phyloP scores from a whole-genome alignment of 805 yeast genomes.

The Osmozyma mogii region DNA sequence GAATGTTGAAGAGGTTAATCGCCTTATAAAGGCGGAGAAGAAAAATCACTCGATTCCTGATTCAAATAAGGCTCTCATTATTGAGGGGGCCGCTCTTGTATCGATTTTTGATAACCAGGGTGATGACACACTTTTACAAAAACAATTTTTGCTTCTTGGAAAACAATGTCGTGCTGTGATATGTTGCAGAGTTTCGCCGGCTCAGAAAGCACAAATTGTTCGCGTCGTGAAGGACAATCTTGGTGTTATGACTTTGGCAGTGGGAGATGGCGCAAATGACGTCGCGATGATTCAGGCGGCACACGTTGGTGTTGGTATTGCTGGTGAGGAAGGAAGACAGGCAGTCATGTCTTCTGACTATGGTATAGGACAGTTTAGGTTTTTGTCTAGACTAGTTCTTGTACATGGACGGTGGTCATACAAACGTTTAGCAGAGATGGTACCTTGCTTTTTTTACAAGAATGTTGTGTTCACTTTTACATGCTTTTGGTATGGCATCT shows the following conservation, averaged over 20 bases:
- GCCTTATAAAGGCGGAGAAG: constrained; percentile 42
- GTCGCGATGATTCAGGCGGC: constrained; percentile 87
- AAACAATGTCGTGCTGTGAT: constrained; percentile 72
- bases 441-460: constrained; percentile 72
- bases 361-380: constrained; percentile 75
- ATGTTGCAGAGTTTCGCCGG: constrained; percentile 79
- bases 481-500: constrained; percentile 71
- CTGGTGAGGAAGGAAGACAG: constrained; percentile 82
- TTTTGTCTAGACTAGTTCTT: constrained; percentile 51
- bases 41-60: constrained; percentile 59
- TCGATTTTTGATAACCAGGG: constrained; percentile 2
- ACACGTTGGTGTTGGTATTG: constrained; percentile 78
- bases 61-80: constrained; percentile 49
- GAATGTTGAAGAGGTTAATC: constrained; percentile 17
- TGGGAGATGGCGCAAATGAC: constrained; percentile 85
- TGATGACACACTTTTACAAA: constrained; percentile 13
- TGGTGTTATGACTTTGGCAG: constrained; percentile 69
- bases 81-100: constrained; percentile 58
- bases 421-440: constrained; percentile 65
- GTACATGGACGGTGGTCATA: constrained; percentile 87
- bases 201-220: constrained; percentile 75
- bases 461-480: constrained; percentile 68
- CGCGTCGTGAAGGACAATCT: constrained; percentile 54
- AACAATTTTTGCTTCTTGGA: constrained; percentile 61
- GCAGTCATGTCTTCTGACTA: constrained; percentile 85